phyloP scores from a whole-genome alignment of 2,329 filamentous ascomycete genomes.

The Colletotrichum karsti region DNA sequence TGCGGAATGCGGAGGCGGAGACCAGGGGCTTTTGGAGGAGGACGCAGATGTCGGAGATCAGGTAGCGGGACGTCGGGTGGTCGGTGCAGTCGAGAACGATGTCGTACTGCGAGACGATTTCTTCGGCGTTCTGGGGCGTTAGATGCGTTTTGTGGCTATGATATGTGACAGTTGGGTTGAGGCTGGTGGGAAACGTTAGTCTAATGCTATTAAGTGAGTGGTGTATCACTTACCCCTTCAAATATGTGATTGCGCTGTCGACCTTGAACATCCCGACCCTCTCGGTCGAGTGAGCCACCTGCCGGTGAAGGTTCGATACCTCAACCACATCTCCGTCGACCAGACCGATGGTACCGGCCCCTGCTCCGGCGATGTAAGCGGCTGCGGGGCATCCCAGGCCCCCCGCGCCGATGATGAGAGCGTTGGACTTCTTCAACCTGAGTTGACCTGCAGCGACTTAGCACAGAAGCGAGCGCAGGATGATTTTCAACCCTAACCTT shows the following conservation, averaged over 20 bases:
- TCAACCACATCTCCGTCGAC: slow-evolving; percentile 92
- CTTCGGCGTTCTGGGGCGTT: slow-evolving; percentile 71
- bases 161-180: slow-evolving; percentile 79
- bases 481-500: slow-evolving; percentile 59
- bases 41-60: slow-evolving; percentile 91
- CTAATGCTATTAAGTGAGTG: not conserved
- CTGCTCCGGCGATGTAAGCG: slow-evolving; percentile 90
- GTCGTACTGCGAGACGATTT: slow-evolving; percentile 77
- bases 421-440: slow-evolving; percentile 71
- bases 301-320: slow-evolving; percentile 89
- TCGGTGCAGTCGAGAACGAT: slow-evolving; percentile 95
- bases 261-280: slow-evolving; percentile 83
- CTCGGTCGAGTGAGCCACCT: slow-evolving; percentile 80
- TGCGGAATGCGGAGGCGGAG: slow-evolving; percentile 88
- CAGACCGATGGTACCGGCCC: slow-evolving; percentile 83
- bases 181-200: slow-evolving; percentile 46
- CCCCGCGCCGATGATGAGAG: slow-evolving; percentile 87
- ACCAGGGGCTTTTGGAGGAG: slow-evolving; percentile 81
- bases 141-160: slow-evolving; percentile 71
- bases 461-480: not conserved
- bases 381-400: slow-evolving; percentile 93
- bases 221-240: slow-evolving; percentile 54
- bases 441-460: slow-evolving; percentile 71
- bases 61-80: slow-evolving; percentile 88
- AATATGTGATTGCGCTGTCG: slow-evolving; percentile 73